Percentiles rank a stretch among this genome's conserved stretches.
These are phyloP conservation scores for Penicillium antarcticum DNA, from an alignment of 495 filamentous ascomycete species.

Conservation along the genomic window DNA sequence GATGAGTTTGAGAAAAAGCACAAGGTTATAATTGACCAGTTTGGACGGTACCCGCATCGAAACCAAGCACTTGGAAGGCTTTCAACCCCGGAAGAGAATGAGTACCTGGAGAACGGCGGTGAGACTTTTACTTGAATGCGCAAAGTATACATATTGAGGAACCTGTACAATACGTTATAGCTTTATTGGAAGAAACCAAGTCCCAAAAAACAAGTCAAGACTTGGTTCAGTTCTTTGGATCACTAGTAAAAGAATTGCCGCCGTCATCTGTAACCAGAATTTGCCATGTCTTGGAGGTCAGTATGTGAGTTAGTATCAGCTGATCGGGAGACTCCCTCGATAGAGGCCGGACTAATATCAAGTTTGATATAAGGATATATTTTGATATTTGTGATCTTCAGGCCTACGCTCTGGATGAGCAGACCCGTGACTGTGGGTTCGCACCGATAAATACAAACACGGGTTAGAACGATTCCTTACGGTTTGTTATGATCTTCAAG, in stretches of 20 bases:
- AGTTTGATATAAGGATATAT: constrained; percentile 58
- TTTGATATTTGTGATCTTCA: constrained; percentile 56
- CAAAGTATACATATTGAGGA: no score
- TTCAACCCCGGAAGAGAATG: constrained; percentile 19
- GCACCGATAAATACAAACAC: no score
- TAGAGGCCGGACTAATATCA: constrained; percentile 73
- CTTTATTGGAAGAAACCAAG: no score
- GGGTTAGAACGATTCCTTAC: no score
- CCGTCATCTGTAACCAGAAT: constrained; percentile 68
- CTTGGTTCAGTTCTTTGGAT: no score
- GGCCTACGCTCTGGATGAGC: constrained; percentile 61
- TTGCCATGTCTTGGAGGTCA: constrained; percentile 55
- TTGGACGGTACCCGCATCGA: constrained; percentile 28
- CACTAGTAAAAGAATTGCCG: no score
- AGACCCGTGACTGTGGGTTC: no score
- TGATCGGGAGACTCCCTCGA: constrained; percentile 50
- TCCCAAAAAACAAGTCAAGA: no score
- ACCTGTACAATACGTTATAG: no score
- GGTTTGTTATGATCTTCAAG: no score
- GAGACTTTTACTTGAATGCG: constrained; percentile 14
- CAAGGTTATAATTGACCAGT: constrained; percentile 26
- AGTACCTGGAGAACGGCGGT: constrained; percentile 24
- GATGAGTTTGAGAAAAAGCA: constrained; percentile 24
- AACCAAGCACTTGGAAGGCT: constrained; percentile 18
- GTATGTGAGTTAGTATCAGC: not conserved